Evolutionary conservation across 1,284 basidiomycete genomes (phyloP).

Genomic region (Pulveroboletus sp.): DNA sequence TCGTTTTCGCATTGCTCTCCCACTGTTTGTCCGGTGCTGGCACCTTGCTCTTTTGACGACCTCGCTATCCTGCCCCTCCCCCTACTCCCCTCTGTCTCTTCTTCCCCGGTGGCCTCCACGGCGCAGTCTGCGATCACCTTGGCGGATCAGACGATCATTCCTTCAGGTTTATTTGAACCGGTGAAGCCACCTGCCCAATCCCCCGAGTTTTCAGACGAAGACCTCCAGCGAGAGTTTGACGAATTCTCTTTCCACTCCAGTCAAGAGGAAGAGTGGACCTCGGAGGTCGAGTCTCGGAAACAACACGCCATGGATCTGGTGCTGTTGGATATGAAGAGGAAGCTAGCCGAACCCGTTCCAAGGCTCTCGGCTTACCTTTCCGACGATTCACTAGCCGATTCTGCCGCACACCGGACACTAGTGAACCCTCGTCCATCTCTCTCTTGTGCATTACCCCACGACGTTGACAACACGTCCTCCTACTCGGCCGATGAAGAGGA

Average conservation of each 20-base stretch:
- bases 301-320: constrained; percentile 9
- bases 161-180: not conserved
- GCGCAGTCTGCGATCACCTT: not conserved
- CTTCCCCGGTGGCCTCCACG: not conserved
- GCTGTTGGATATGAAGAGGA: constrained; percentile 13
- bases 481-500: constrained; percentile 6
- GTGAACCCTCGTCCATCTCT: not conserved
- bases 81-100: not conserved
- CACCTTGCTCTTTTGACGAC: not conserved
- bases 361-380: constrained; percentile 12
- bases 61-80: not conserved
- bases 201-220: constrained; percentile 10
- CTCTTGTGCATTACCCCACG: not conserved
- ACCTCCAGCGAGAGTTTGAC: constrained; percentile 9
- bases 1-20: not conserved
- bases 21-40: not conserved
- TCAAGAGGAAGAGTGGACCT: constrained; percentile 16
- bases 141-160: not conserved
- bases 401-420: not conserved
- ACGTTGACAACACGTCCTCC: not conserved
- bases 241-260: constrained; percentile 13
- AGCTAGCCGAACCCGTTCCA: constrained; percentile 4
- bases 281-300: constrained; percentile 10
- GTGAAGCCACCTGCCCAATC: not conserved
- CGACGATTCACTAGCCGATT: constrained; percentile 9